phyloP scores from a whole-genome alignment of 2,329 filamentous ascomycete genomes.

The Pseudocercospora fijiensis region DNA sequence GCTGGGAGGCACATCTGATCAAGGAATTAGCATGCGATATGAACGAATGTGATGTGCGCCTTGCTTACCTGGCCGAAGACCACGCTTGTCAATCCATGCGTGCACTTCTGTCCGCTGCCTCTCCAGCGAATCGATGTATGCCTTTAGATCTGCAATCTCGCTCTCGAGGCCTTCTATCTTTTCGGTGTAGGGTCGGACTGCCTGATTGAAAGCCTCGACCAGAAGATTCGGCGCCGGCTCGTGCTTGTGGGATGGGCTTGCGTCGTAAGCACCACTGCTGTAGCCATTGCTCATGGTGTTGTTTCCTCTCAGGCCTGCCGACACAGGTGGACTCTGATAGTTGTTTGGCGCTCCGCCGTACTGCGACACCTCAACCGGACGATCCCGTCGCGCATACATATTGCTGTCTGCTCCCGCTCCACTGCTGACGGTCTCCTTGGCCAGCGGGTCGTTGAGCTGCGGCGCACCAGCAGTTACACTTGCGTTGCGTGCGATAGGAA shows the following conservation, averaged over 20 bases:
- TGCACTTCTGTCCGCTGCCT: constrained; percentile 53
- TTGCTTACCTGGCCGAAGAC: constrained; percentile 52
- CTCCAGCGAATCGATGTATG: constrained; percentile 53
- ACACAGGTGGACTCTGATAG: constrained; percentile 10
- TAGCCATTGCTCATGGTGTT: constrained; percentile 21
- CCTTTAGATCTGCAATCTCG: constrained; percentile 52
- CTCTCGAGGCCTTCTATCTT: constrained; percentile 54
- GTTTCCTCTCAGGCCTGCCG: constrained; percentile 7
- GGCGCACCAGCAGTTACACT: constrained; percentile 22
- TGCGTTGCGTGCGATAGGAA: constrained; percentile 37
- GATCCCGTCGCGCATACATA: constrained; percentile 49
- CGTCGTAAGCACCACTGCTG: constrained; percentile 27
- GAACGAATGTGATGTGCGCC: not conserved
- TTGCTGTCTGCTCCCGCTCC: constrained; percentile 35
- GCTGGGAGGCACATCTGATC: constrained; percentile 51
- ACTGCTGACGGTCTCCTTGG: constrained; percentile 30
- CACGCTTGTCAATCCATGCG: constrained; percentile 57
- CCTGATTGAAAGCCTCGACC: constrained; percentile 54
- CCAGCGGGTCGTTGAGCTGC: constrained; percentile 25
- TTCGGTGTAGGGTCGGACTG: constrained; percentile 53
- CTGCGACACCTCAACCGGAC: constrained; percentile 42
- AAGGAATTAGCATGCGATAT: constrained; percentile 5
- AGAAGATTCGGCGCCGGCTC: constrained; percentile 53
- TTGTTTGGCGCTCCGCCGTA: constrained; percentile 15
- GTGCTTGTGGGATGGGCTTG: constrained; percentile 24